These are phyloP conservation scores for Botrytis byssoidea DNA, from an alignment of 2,329 filamentous ascomycete species.

Conservation along the genomic window DNA sequence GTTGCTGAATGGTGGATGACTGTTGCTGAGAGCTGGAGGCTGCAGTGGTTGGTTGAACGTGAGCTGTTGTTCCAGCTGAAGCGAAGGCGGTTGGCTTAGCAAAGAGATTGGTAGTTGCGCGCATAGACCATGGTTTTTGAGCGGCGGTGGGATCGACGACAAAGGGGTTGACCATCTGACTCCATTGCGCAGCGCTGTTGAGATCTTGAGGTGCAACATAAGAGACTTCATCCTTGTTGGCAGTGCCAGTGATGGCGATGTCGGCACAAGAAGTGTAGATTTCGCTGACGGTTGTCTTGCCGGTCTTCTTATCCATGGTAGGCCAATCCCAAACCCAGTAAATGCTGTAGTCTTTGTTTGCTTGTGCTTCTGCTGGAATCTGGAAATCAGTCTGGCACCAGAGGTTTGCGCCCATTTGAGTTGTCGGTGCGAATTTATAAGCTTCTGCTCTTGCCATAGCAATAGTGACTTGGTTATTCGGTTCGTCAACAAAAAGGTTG, in stretches of 20 bases:
- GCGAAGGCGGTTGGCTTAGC: conserved; percentile 3
- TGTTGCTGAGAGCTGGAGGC: neutral
- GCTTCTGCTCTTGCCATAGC: conserved; percentile 52
- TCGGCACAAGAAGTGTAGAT: conserved; percentile 60
- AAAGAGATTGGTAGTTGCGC: conserved; percentile 13
- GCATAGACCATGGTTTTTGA: conserved; percentile 11
- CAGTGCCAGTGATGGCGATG: conserved; percentile 40
- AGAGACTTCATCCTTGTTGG: conserved; percentile 12
- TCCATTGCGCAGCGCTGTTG: conserved; percentile 22
- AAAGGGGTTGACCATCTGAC: conserved; percentile 33
- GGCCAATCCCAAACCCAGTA: conserved; percentile 99
- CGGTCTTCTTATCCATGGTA: conserved; percentile 48
- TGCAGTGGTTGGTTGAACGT: neutral
- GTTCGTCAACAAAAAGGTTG: neutral
- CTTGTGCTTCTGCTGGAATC: conserved; percentile 64
- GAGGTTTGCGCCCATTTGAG: conserved; percentile 53
- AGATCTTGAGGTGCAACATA: conserved; percentile 19
- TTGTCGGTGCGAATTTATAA: conserved; percentile 51
- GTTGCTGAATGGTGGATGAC: neutral
- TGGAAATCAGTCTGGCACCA: conserved; percentile 81
- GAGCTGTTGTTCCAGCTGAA: neutral
- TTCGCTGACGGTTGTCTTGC: conserved; percentile 51
- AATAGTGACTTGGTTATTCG: neutral
- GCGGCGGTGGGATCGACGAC: conserved; percentile 27
- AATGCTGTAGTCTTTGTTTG: conserved; percentile 68